Percentiles rank a stretch among this genome's conserved stretches.
Conservation (phyloP, 2,329 filamentous ascomycete genomes). For the Ophiosphaerella herpotricha region DNA sequence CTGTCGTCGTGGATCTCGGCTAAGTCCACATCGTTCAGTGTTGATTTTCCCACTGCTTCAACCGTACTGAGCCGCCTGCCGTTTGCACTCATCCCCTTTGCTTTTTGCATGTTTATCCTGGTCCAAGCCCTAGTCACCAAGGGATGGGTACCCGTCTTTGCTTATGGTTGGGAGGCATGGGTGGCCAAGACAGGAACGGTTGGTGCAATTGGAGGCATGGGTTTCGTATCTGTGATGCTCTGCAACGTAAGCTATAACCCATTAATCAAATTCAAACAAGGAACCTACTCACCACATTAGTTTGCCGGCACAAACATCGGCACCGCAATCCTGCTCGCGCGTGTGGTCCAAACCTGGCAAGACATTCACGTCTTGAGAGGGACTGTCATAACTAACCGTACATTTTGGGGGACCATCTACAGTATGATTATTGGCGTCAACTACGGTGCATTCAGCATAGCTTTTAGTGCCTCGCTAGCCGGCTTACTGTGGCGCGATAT, state of each 20-base stretch:
- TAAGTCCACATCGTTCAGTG: conserved; percentile 62
- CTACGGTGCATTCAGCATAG: conserved; percentile 73
- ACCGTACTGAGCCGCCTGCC: conserved; percentile 69
- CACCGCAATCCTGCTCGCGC: conserved; percentile 72
- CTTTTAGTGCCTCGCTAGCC: conserved; percentile 72
- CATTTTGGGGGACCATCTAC: conserved; percentile 75
- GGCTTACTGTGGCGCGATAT: conserved; percentile 76
- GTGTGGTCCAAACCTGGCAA: conserved; percentile 71
- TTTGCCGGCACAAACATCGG: conserved; percentile 80
- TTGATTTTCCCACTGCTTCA: conserved; percentile 72
- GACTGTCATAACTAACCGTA: conserved; percentile 63
- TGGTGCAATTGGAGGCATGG: conserved; percentile 73
- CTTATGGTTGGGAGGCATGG: conserved; percentile 75
- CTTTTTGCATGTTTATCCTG: conserved; percentile 74
- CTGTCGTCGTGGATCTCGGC: conserved; percentile 57
- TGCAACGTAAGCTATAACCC: conserved; percentile 65
- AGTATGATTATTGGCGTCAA: conserved; percentile 76
- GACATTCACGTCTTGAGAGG: conserved; percentile 58
- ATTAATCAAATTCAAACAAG: neutral
- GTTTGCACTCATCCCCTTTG: conserved; percentile 70
- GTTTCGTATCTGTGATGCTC: conserved; percentile 70
- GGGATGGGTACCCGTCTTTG: conserved; percentile 75
- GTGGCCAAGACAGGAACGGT: conserved; percentile 70
- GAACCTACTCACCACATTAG: conserved; percentile 44
- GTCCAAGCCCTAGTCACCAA: conserved; percentile 74